Percentiles rank a stretch among this genome's conserved stretches.
These are phyloP conservation scores for Saccharomycopsis fermentans DNA, from an alignment of 805 yeast genomes.

Conservation along the genomic window DNA sequence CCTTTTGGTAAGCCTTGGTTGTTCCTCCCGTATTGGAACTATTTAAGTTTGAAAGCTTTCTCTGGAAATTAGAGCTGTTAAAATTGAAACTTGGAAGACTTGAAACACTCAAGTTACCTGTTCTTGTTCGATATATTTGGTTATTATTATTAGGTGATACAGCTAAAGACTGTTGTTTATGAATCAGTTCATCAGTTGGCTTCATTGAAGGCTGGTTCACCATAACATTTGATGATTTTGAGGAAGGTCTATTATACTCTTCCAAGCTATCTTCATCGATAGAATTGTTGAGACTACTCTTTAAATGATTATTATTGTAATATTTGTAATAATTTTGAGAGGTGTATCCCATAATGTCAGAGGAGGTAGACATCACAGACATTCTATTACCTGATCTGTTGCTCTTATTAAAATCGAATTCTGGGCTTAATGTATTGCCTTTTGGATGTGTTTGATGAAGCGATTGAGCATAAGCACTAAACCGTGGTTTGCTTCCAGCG, in stretches of 20 bases:
- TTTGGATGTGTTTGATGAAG: background rate
- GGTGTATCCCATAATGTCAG: background rate
- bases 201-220: background rate
- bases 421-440: background rate
- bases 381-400: background rate
- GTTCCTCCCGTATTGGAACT: background rate
- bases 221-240: background rate
- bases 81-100: background rate
- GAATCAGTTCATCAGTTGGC: background rate
- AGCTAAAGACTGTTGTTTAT: background rate
- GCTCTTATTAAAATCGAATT: background rate
- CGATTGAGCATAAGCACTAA: background rate
- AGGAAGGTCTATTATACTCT: background rate
- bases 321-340: background rate
- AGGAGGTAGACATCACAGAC: background rate
- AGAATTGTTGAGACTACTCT: background rate
- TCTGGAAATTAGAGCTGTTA: background rate
- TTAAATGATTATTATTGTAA: background rate
- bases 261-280: background rate
- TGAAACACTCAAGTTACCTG: background rate
- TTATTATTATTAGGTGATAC: background rate
- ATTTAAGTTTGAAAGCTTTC: background rate
- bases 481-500: background rate
- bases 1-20: background rate
- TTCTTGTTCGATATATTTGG: background rate